Evolutionary conservation across 2,329 filamentous ascomycete species (phyloP), one percentile per base, ranked within the genome.

Genomic region (Ophiosphaerella narmari): DNA sequence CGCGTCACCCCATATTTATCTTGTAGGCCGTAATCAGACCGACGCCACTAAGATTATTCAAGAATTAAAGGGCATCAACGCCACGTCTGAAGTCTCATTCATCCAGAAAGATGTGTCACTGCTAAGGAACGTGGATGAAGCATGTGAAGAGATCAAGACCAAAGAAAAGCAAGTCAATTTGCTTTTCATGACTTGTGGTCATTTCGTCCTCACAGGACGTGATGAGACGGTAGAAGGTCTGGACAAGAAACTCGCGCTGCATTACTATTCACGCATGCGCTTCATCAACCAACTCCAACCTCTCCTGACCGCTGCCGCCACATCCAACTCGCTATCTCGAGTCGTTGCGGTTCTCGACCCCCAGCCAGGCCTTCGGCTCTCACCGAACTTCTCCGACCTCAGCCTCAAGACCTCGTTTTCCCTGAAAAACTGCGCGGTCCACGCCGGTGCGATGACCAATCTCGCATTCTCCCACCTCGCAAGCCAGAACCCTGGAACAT

Each of bases 111-210:
- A 78, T 50, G 67, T 78, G 39, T 72, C 69, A 4, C 50, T 74
- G 6, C 58, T 79, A 9, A 66, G 58, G 14, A 74, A 73, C 50
- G 75, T 78, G 46, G 77, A 78, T 52, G 64, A 73, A 49, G 66
- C 71, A 13, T 78, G 75, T 62, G 67, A 71, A 6, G 74, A 82
- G 43, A 81, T 86, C 48, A 72, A 70, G 50, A 60, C 66, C 26
- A 78, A 77, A 52, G 82, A 85, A 60, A 66, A 70, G 33, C 74
- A 74, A 23, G 75, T 86, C 48, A 83, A 86, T 61, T 63, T 84
- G 3, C 66, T 86, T 0, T 81, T 84, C 59, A 74, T 84, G 45
- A 81, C 75, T 1, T 76, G 76, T 2, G 82, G 81, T 3, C 77
- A 76, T 60, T 68, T 80, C 55, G 74, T 75, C 2, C 47, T 77